phyloP scores from a whole-genome alignment of 768 basidiomycete species.

The Suillus discolor region DNA sequence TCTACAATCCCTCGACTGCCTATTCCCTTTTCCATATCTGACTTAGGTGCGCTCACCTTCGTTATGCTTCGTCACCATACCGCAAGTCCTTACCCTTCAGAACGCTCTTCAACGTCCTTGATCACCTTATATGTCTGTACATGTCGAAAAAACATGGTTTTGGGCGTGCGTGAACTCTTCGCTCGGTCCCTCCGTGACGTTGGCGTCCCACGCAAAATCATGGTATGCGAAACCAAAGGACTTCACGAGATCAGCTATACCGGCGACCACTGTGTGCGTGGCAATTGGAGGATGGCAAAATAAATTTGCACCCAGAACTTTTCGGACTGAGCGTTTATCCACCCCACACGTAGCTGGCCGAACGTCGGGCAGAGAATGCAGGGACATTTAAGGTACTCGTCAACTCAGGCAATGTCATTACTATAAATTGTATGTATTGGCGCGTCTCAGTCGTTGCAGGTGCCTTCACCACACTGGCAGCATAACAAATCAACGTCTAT shows the following conservation, averaged over 20 bases:
- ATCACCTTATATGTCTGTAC: conserved; percentile 86
- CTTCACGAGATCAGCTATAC: conserved; percentile 96
- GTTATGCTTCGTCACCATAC: conserved; percentile 88
- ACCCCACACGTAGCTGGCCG: conserved; percentile 65
- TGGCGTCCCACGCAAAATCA: conserved; percentile 80
- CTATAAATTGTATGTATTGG: conserved; percentile 50
- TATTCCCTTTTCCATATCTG: conserved; percentile 60
- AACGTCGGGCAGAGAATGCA: conserved; percentile 77
- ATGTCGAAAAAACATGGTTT: conserved; percentile 79
- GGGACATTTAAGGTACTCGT: conserved; percentile 68
- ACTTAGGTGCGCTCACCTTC: conserved; percentile 74
- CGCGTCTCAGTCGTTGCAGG: conserved; percentile 83
- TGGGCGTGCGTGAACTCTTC: conserved; percentile 87
- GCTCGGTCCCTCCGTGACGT: conserved; percentile 71
- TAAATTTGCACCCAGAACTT: conserved; percentile 67
- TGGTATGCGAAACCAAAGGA: conserved; percentile 90
- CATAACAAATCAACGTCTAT: not conserved
- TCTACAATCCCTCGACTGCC: conserved; percentile 78
- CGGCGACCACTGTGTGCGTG: conserved; percentile 71
- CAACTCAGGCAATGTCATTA: conserved; percentile 47
- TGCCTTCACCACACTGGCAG: conserved; percentile 25
- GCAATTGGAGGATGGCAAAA: conserved; percentile 72
- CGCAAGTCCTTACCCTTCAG: conserved; percentile 89
- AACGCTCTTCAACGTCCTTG: conserved; percentile 94
- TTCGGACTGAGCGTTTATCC: conserved; percentile 81